phyloP scores from a whole-genome alignment of 2,329 filamentous ascomycete species.

The Colletotrichum sp. region DNA sequence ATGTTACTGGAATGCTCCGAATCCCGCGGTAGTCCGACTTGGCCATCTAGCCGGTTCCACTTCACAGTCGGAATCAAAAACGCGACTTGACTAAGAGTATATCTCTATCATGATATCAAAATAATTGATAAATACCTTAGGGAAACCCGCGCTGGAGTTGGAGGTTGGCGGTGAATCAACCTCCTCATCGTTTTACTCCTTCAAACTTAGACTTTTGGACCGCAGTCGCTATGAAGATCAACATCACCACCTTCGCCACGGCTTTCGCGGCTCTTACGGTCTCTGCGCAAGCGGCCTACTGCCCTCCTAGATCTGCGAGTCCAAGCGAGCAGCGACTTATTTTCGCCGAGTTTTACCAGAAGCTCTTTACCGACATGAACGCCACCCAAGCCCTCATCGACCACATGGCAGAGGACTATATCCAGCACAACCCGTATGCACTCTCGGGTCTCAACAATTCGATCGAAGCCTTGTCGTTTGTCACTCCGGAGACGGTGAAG shows the following conservation, averaged over 20 bases:
- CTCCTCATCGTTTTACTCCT: background rate
- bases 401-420: background rate
- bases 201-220: background rate
- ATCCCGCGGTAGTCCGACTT: background rate
- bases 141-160: background rate
- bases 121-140: background rate
- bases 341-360: background rate
- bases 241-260: background rate
- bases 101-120: background rate
- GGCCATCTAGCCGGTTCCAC: background rate
- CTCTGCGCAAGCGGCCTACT: background rate
- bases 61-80: background rate
- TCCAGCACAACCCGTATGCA: slow-evolving; percentile 7
- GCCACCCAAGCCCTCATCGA: background rate
- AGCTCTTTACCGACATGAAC: background rate
- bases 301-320: background rate
- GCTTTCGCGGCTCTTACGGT: background rate
- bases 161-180: background rate
- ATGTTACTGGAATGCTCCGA: background rate
- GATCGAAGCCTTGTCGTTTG: background rate
- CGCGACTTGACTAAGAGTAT: background rate
- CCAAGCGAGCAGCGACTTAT: background rate
- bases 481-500: background rate
- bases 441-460: background rate
- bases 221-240: background rate